A percentile compares a stretch with the other conserved stretches of the same genome.
phyloP scores from a whole-genome alignment of 192 early-diverging fungal species.

The Coemansia sp. region DNA sequence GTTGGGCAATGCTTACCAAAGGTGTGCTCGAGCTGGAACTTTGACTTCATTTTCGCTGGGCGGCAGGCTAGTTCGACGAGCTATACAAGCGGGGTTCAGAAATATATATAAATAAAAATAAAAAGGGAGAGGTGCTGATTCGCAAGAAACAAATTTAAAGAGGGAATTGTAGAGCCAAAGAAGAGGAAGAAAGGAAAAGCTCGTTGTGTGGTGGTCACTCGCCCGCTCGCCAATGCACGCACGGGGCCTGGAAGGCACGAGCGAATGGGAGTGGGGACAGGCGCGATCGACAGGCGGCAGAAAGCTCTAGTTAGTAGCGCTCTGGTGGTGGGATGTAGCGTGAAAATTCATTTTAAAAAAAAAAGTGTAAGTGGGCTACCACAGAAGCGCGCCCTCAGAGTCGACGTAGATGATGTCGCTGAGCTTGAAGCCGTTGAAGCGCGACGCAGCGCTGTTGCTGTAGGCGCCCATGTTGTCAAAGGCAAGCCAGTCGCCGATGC shows the following conservation, averaged over 20 bases:
- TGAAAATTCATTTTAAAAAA: not conserved
- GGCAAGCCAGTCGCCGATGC: conserved; percentile 95
- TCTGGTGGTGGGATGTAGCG: not conserved
- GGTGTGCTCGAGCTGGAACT: conserved; percentile 97
- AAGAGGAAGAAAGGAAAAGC: not conserved
- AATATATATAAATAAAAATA: not conserved
- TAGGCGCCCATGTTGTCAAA: conserved; percentile 98
- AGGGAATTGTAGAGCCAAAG: not conserved
- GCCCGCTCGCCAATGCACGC: not conserved
- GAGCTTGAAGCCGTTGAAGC: conserved; percentile 89
- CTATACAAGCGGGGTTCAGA: no score
- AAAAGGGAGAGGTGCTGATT: not conserved
- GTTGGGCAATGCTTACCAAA: conserved; percentile 82
- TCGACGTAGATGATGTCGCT: conserved; percentile 88
- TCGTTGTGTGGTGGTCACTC: no score
- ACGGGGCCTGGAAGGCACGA: not conserved
- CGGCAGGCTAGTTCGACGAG: not conserved
- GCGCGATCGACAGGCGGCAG: conserved; percentile 4
- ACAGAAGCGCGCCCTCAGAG: conserved; percentile 52
- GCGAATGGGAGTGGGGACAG: conserved; percentile 7
- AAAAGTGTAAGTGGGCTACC: not conserved
- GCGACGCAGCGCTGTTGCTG: conserved; percentile 86
- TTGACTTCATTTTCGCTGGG: conserved; percentile 68
- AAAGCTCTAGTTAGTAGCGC: no score
- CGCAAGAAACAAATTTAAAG: not conserved